Conservation (phyloP, 306 rosid species). For the Vicia villosa region DNA sequence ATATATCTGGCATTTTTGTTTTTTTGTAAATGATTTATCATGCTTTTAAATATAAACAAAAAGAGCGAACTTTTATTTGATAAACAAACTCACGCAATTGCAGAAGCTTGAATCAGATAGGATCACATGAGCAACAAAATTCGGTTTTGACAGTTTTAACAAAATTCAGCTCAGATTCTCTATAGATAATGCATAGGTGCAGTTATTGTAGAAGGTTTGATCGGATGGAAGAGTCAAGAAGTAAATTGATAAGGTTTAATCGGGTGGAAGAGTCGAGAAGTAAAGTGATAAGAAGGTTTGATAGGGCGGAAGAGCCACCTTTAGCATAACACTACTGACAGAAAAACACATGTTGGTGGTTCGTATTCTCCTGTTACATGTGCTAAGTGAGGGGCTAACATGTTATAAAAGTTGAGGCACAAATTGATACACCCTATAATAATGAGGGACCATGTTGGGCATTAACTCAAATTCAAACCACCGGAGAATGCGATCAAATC, state of each 20-base stretch:
- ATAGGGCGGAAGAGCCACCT: no score
- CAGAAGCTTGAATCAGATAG: background rate
- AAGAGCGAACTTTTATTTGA: background rate
- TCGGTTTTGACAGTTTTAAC: background rate
- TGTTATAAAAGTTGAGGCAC: no score
- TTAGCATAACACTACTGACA: no score
- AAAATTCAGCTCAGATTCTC: background rate
- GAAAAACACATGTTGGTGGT: no score
- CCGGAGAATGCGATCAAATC: background rate
- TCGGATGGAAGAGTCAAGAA: no score
- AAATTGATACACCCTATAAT: no score
- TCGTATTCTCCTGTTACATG: no score
- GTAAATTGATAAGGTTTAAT: no score
- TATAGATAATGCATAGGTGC: background rate
- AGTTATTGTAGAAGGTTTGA: background rate
- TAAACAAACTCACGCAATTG: background rate
- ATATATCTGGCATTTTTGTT: conserved; percentile 6
- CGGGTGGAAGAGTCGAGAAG: no score
- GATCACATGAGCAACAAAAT: background rate
- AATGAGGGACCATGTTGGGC: no score
- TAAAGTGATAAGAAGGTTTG: no score
- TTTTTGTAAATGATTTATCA: conserved; percentile 22
- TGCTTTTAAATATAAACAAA: background rate
- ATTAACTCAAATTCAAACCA: background rate
- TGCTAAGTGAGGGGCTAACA: no score